These are phyloP conservation scores for Clathrospora elynae DNA, from an alignment of 2,329 filamentous ascomycete genomes.

Conservation along the genomic window DNA sequence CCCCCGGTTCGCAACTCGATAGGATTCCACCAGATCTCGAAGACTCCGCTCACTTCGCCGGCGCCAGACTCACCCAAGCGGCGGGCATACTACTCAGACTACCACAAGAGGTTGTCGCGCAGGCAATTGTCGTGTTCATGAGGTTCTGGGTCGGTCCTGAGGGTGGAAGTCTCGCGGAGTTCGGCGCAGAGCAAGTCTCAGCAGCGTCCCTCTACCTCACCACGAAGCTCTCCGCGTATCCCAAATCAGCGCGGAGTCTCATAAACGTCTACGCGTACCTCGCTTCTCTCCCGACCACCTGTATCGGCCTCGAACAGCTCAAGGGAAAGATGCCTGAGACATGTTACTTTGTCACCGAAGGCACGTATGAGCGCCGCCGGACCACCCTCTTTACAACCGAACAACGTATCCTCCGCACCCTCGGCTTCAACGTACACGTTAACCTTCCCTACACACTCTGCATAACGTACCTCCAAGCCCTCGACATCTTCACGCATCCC, in stretches of 20 bases:
- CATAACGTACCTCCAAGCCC: constrained; percentile 88
- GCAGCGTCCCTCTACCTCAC: constrained; percentile 80
- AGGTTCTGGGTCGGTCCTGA: constrained; percentile 75
- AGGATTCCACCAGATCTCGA: constrained; percentile 70
- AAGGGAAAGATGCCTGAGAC: constrained; percentile 30
- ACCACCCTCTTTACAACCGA: constrained; percentile 76
- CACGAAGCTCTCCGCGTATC: constrained; percentile 78
- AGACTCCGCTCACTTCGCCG: constrained; percentile 72
- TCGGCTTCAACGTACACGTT: constrained; percentile 84
- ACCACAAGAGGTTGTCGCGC: constrained; percentile 82
- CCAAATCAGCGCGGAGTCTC: constrained; percentile 77
- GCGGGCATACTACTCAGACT: constrained; percentile 81
- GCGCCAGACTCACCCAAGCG: constrained; percentile 75
- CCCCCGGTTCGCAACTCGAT: constrained; percentile 59
- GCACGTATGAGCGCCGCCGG: constrained; percentile 65
- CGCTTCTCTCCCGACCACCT: constrained; percentile 64
- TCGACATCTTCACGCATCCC: constrained; percentile 66
- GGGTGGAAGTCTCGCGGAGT: constrained; percentile 54
- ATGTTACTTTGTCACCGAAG: constrained; percentile 69
- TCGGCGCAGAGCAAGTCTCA: constrained; percentile 72
- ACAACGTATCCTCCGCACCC: constrained; percentile 72
- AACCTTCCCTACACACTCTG: constrained; percentile 84
- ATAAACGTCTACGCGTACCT: constrained; percentile 87
- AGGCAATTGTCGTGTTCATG: constrained; percentile 80
- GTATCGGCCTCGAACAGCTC: constrained; percentile 51